These are phyloP conservation scores for Tephrocybe rancida DNA, from an alignment of 768 basidiomycete species.

Conservation along the genomic window DNA sequence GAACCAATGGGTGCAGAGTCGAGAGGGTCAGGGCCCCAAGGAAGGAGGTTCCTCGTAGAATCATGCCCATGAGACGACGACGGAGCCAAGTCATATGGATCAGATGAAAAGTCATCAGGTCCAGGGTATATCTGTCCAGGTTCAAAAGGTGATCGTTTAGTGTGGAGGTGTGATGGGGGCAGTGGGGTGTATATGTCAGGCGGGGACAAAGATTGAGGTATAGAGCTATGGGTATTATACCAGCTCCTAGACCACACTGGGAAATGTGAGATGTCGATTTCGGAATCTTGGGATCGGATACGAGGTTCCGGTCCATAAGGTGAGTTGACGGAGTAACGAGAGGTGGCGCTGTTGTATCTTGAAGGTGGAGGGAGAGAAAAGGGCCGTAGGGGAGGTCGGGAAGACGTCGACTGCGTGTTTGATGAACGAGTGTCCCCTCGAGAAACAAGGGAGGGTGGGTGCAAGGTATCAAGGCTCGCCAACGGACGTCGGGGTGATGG, in stretches of 20 bases:
- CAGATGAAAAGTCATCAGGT: conserved; percentile 23
- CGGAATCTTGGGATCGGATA: conserved; percentile 33
- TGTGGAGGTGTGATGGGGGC: conserved; percentile 26
- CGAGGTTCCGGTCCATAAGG: conserved; percentile 21
- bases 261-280: conserved; percentile 64
- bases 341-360: conserved; percentile 22
- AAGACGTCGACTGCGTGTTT: conserved; percentile 27
- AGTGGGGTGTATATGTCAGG: conserved; percentile 32
- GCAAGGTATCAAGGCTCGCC: conserved; percentile 27
- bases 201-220: conserved; percentile 20
- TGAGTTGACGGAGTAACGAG: conserved; percentile 19
- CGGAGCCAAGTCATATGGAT: conserved; percentile 33
- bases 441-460: conserved; percentile 44
- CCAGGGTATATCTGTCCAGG: conserved; percentile 32
- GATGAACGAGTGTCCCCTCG: conserved; percentile 47
- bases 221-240: conserved; percentile 42
- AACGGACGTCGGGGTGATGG: conserved; percentile 29
- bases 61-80: conserved; percentile 39
- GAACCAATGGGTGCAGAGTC: conserved; percentile 45
- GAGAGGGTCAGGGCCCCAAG: conserved; percentile 54
- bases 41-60: conserved; percentile 47
- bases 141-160: conserved; percentile 34
- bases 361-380: conserved; percentile 53
- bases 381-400: conserved; percentile 33
- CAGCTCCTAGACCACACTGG: conserved; percentile 66